Base-by-base conservation (phyloP, 2,329 filamentous ascomycete genomes). In the Cladosporium sp. region DNA sequence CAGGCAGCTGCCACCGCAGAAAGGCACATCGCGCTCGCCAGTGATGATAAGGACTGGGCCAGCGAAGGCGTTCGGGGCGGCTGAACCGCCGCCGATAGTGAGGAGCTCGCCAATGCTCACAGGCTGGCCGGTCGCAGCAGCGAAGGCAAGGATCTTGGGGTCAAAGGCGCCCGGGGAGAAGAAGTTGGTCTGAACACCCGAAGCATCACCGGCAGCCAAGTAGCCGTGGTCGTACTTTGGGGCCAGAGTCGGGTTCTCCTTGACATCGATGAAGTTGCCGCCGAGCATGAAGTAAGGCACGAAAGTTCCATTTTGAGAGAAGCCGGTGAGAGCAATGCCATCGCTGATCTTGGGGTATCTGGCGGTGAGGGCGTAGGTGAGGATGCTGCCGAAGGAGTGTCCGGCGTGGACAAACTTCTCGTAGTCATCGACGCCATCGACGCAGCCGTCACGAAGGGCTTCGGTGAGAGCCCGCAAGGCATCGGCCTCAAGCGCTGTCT, bases 1-100 rank as follows among this genome's bases (percentile, higher is more conserved):
- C 3, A 78, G 71, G 76, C 87, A 89, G 74, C 89, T 83, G 28
- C 86, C 85, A 3, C 87, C 88, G 66, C 88, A 90, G 74, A 86
- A 89, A 6, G 74, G 74, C 13, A 76, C 63, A 58, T 77, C 75
- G 18, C 84, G 82, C 58, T 88, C 83, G 65, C 87, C 87, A 34
- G 86, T 88, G 65, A 89, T 80, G 58, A 89, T 79, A 54, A 87
- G 75, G 0, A 87, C 85, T 0, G 87, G 85, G 0, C 86, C 87
- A 1, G 72, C 75, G 70, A 85, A 87, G 0, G 72, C 67, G 62
- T 76, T 77, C 7, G 66, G 59, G 48, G 66, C 67, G 69, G 68
- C 0, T 76, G 78, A 67, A 16, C 73, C 77, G 4, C 79, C 83
- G 51, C 72, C 73, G 5, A 88, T 74, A 1, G 86, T 89, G 49